These are phyloP conservation scores for Ogataea wickerhamii DNA, from an alignment of 805 yeast genomes.

Conservation along the genomic window DNA sequence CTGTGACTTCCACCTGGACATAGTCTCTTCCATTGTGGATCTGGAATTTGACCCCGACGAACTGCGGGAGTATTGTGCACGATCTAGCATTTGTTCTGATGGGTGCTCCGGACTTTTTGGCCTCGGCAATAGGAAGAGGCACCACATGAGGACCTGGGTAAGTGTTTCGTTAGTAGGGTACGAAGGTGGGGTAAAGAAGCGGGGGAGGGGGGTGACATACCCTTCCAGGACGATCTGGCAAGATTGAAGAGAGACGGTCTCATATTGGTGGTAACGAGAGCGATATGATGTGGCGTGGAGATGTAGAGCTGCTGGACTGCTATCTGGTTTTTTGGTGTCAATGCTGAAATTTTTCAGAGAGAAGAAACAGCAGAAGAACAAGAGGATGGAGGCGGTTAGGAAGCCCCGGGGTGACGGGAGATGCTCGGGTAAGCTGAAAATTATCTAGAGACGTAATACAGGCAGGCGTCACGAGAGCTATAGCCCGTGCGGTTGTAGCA, in stretches of 20 bases:
- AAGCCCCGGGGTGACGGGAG: too few species aligned
- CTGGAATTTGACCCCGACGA: constrained; percentile 91
- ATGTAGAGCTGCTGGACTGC: too few species aligned
- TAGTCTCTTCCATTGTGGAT: constrained; percentile 96
- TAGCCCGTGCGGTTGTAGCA: too few species aligned
- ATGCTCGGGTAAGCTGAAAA: too few species aligned
- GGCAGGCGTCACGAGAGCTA: too few species aligned
- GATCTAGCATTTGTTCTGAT: constrained; percentile 94
- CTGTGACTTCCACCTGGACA: constrained; percentile 79
- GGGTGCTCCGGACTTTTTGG: constrained; percentile 74
- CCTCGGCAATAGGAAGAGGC: constrained; percentile 89
- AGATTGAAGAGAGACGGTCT: constrained; percentile 38
- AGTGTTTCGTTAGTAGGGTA: constrained; percentile 2
- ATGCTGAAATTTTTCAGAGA: too few species aligned
- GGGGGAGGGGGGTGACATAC: constrained; percentile 23
- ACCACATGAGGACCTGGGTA: constrained; percentile 79
- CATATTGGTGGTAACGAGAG: too few species aligned
- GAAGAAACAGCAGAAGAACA: too few species aligned
- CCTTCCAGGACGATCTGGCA: constrained; percentile 60
- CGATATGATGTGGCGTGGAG: too few species aligned
- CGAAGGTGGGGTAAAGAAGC: not conserved
- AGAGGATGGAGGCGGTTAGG: too few species aligned
- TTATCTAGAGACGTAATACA: too few species aligned
- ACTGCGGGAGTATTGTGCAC: constrained; percentile 92
- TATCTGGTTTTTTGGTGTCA: too few species aligned